Percentiles rank a stretch among this genome's conserved stretches.
phyloP scores from a whole-genome alignment of 1,284 basidiomycete species.

The Rhodotorula sp. region DNA sequence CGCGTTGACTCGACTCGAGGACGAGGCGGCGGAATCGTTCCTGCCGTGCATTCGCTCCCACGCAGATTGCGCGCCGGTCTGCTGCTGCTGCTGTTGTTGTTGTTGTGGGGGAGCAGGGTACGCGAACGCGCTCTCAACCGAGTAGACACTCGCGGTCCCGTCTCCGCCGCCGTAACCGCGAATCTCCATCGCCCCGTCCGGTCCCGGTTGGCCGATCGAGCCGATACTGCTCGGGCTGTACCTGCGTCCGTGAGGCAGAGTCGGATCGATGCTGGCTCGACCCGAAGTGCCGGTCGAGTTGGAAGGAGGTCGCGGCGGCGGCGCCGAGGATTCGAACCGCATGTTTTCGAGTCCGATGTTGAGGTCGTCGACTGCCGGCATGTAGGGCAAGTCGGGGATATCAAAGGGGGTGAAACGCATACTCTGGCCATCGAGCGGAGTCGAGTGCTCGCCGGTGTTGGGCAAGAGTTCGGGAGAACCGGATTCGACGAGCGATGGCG shows the following conservation, averaged over 20 bases:
- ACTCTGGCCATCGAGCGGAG: not conserved
- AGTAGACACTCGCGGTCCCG: slow-evolving; percentile 38
- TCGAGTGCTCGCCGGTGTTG: slow-evolving; percentile 2
- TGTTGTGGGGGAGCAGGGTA: not conserved
- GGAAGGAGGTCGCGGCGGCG: not conserved
- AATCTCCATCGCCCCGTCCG: slow-evolving; percentile 41
- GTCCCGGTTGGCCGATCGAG: slow-evolving; percentile 9
- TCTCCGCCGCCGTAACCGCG: slow-evolving; percentile 17
- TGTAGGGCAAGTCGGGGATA: slow-evolving; percentile 18
- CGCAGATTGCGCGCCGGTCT: not conserved
- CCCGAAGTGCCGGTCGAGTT: not conserved
- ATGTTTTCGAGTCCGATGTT: slow-evolving; percentile 38
- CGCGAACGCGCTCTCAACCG: slow-evolving; percentile 23
- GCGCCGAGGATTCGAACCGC: slow-evolving; percentile 31
- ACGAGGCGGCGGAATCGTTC: not conserved
- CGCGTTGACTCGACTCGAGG: slow-evolving; percentile 2
- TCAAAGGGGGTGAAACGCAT: slow-evolving; percentile 21
- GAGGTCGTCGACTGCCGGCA: slow-evolving; percentile 38
- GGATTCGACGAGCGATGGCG: slow-evolving; percentile 31
- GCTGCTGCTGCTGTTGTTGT: too few species aligned
- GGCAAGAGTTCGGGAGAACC: not conserved
- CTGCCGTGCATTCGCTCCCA: slow-evolving; percentile 1
- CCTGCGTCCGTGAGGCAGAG: not conserved
- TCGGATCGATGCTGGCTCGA: not conserved
- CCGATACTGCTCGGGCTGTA: slow-evolving; percentile 16